Conservation (phyloP, 352 stramenopile genomes). For the Phytophthora cryptogea region DNA sequence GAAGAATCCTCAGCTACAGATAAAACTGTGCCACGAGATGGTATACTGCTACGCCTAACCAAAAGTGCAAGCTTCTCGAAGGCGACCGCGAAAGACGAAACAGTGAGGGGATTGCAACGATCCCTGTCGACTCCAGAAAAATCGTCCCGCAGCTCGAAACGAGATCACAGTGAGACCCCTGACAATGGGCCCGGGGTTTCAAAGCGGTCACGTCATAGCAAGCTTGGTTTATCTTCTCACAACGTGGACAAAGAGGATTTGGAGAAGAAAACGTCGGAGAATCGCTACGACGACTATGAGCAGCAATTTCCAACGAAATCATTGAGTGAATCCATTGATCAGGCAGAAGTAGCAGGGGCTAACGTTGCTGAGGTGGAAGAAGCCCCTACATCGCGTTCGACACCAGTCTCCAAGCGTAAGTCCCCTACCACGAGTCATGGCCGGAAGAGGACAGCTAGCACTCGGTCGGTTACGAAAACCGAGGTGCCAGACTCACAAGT, state of each 20-base stretch:
- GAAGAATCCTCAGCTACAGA: slow-evolving; percentile 25
- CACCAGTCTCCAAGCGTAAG: slow-evolving; percentile 5
- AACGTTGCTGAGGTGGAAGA: background rate
- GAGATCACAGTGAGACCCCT: slow-evolving; percentile 7
- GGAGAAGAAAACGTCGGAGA: background rate
- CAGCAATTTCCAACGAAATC: background rate
- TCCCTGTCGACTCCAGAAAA: slow-evolving; percentile 34
- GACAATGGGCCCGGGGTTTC: background rate
- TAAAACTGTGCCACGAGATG: background rate
- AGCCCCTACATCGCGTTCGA: background rate
- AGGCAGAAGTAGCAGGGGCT: background rate
- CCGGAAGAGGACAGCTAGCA: slow-evolving; percentile 17
- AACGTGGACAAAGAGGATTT: slow-evolving; percentile 3
- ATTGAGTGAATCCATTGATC: background rate
- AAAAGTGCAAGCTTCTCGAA: slow-evolving; percentile 29
- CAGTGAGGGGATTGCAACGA: slow-evolving; percentile 13
- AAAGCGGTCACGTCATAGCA: slow-evolving; percentile 31
- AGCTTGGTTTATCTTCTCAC: background rate
- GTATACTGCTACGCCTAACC: slow-evolving; percentile 7
- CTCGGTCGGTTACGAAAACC: slow-evolving; percentile 16
- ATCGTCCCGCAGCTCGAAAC: slow-evolving; percentile 15
- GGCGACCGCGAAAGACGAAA: background rate
- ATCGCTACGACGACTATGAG: background rate
- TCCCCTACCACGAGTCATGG: slow-evolving; percentile 1
- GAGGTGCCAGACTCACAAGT: slow-evolving; percentile 21